phyloP scores from a whole-genome alignment of 768 basidiomycete species.

The Clitopilus hobsonii region DNA sequence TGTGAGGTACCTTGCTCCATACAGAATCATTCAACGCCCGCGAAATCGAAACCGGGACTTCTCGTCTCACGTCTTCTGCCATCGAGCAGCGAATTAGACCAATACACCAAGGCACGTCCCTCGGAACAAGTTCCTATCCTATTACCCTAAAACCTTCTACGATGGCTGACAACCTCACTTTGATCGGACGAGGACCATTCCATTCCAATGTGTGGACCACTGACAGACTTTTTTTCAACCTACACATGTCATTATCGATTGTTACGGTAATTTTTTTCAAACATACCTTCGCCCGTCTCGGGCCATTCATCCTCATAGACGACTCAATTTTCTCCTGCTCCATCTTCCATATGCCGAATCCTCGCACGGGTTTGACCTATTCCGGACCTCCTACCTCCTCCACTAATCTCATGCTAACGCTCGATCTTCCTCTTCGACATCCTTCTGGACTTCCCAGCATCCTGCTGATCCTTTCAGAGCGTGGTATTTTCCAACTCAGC shows the following conservation, averaged over 20 bases:
- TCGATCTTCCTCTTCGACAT: background rate
- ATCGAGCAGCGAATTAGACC: background rate
- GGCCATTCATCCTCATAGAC: slow-evolving; percentile 5
- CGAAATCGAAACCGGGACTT: background rate
- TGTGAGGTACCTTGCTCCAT: slow-evolving; percentile 8
- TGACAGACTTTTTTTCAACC: background rate
- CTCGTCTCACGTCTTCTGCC: background rate
- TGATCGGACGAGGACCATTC: background rate
- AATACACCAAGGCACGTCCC: background rate
- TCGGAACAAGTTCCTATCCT: background rate
- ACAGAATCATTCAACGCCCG: background rate
- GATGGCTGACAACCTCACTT: background rate
- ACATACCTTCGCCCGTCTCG: background rate
- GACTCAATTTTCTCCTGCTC: slow-evolving; percentile 5
- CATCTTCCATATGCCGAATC: slow-evolving; percentile 1
- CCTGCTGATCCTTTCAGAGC: background rate
- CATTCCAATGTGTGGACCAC: background rate
- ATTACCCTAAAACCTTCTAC: background rate
- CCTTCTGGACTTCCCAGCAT: background rate
- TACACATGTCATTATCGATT: background rate
- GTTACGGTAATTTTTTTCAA: background rate
- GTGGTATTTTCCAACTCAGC: background rate
- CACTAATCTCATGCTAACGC: background rate
- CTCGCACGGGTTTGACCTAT: background rate
- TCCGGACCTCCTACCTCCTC: background rate